phyloP scores from a whole-genome alignment of 2,329 filamentous ascomycete genomes.

The Botryotinia calthae region DNA sequence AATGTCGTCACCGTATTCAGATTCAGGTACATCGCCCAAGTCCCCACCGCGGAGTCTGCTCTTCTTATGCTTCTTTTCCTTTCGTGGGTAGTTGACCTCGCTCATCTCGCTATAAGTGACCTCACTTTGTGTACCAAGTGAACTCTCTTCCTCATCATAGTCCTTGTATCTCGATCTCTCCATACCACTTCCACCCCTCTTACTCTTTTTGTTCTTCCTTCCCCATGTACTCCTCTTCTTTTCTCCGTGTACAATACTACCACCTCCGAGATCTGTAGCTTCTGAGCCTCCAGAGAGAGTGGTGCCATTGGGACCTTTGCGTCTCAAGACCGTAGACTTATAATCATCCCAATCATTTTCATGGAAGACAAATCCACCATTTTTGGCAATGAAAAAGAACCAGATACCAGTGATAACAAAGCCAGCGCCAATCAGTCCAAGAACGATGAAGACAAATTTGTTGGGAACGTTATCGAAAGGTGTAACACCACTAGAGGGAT shows the following conservation, averaged over 20 bases:
- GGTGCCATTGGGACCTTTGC: constrained; percentile 85
- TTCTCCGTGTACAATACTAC: constrained; percentile 74
- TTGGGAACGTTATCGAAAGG: constrained; percentile 53
- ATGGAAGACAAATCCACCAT: constrained; percentile 86
- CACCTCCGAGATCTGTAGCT: constrained; percentile 81
- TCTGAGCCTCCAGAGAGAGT: constrained; percentile 79
- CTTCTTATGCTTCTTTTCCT: constrained; percentile 38
- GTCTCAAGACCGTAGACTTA: constrained; percentile 87
- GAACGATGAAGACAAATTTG: constrained; percentile 76
- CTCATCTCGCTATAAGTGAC: constrained; percentile 31
- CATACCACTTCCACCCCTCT: constrained; percentile 25
- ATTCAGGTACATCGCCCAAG: constrained; percentile 28
- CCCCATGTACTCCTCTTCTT: constrained; percentile 48
- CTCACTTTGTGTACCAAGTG: constrained; percentile 25
- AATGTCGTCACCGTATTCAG: constrained; percentile 54
- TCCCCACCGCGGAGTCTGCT: constrained; percentile 34
- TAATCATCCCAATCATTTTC: constrained; percentile 96
- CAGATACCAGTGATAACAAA: constrained; percentile 79
- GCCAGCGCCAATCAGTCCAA: constrained; percentile 75
- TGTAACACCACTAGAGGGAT: constrained; percentile 51
- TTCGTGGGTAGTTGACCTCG: constrained; percentile 32
- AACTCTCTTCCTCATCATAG: constrained; percentile 33
- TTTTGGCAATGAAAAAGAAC: constrained; percentile 99
- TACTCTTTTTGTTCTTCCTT: constrained; percentile 40
- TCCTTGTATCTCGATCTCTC: constrained; percentile 36